Conservation (phyloP, 2,329 filamentous ascomycete genomes). For the Arthrobotrys sinensis region DNA sequence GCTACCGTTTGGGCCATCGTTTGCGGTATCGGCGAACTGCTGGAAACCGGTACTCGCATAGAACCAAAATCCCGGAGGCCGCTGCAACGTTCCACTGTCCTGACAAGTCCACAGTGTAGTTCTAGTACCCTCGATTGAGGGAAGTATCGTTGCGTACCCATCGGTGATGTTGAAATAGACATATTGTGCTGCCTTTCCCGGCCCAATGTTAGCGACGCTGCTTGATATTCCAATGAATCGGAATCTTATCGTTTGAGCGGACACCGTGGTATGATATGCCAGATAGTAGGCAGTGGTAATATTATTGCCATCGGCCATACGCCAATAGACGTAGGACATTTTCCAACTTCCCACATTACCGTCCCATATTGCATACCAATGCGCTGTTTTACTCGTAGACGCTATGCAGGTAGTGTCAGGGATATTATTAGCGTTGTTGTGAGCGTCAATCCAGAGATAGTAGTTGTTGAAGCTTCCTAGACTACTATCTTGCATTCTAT, state of each 20-base stretch:
- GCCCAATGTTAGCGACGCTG: background rate
- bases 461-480: background rate
- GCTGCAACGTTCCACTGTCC: background rate
- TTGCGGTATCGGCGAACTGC: background rate
- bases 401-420: background rate
- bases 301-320: background rate
- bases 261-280: background rate
- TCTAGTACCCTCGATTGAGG: background rate
- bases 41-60: slow-evolving; percentile 2
- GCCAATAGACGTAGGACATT: background rate
- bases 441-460: background rate
- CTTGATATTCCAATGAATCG: background rate
- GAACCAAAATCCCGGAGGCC: slow-evolving; percentile 1
- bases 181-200: background rate
- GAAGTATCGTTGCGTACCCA: slow-evolving; percentile 3
- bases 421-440: background rate
- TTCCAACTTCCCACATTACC: background rate
- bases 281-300: background rate
- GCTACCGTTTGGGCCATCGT: background rate
- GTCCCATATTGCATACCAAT: background rate
- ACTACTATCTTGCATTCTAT: slow-evolving; percentile 5
- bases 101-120: slow-evolving; percentile 2
- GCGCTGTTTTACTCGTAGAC: background rate
- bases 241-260: background rate
- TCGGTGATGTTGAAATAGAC: background rate